Percentiles rank a stretch among this genome's conserved stretches.
These are phyloP conservation scores for Filosporella fistucella DNA, from an alignment of 495 filamentous ascomycete genomes.

Conservation along the genomic window DNA sequence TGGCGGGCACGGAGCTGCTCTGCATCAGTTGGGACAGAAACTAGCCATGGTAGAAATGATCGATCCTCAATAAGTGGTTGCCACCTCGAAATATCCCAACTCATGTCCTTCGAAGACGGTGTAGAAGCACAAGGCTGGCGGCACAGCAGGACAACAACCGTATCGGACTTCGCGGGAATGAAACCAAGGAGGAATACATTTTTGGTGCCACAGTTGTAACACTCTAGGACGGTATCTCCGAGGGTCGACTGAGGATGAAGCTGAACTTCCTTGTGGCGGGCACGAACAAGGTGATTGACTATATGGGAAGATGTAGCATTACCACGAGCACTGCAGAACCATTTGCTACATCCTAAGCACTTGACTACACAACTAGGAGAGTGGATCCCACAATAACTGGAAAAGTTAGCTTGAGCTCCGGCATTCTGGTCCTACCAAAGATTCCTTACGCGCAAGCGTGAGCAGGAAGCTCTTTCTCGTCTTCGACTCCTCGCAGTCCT, in stretches of 20 bases:
- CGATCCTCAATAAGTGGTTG: constrained; percentile 96
- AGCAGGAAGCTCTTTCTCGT: constrained; percentile 87
- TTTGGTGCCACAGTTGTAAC: constrained; percentile 99
- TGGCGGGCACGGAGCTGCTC: constrained; percentile 95
- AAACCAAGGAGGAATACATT: constrained; percentile 99
- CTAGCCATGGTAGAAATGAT: constrained; percentile 92
- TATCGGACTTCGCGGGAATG: constrained; percentile 98
- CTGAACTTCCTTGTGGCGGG: constrained; percentile 97
- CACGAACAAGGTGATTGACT: constrained; percentile 95
- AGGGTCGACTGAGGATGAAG: constrained; percentile 93
- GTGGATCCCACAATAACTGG: constrained; percentile 95
- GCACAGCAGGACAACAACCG: constrained; percentile 94
- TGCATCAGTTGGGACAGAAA: constrained; percentile 82
- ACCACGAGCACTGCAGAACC: constrained; percentile 98
- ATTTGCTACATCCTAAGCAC: constrained; percentile 92
- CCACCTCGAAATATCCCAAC: constrained; percentile 98
- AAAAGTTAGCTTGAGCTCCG: neutral
- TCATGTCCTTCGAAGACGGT: constrained; percentile 99
- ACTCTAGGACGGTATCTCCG: constrained; percentile 95
- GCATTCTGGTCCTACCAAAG: neutral
- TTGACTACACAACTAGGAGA: constrained; percentile 93
- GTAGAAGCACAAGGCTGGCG: constrained; percentile 93
- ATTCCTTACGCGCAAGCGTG: constrained; percentile 92
- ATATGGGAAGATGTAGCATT: constrained; percentile 97
- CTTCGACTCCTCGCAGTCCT: constrained; percentile 57